These are phyloP conservation scores for Teratosphaeria destructans DNA, from an alignment of 2,329 filamentous ascomycete genomes.

Conservation along the genomic window DNA sequence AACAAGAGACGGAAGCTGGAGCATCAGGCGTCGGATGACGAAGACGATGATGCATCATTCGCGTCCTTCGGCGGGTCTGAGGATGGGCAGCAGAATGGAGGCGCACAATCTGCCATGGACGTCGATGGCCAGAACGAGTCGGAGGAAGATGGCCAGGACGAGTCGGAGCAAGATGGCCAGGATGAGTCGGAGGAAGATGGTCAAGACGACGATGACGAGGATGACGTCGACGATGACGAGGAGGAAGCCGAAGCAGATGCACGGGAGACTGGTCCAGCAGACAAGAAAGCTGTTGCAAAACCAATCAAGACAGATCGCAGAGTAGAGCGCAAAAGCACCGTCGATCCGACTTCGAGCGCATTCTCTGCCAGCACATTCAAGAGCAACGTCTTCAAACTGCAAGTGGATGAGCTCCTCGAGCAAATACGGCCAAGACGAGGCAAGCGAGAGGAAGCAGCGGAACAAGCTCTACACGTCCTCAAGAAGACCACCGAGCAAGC, in stretches of 20 bases:
- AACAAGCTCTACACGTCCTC: constrained; percentile 44
- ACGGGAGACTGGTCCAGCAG: neutral
- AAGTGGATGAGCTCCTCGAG: constrained; percentile 52
- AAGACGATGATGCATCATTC: constrained; percentile 21
- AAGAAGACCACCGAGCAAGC: constrained; percentile 49
- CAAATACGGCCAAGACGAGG: constrained; percentile 50
- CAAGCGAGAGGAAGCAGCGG: constrained; percentile 43
- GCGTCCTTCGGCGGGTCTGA: constrained; percentile 21
- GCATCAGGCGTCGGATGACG: constrained; percentile 22
- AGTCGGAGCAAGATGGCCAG: constrained; percentile 2
- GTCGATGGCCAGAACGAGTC: constrained; percentile 4
- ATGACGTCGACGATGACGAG: constrained; percentile 8
- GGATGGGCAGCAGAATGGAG: neutral
- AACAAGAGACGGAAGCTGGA: constrained; percentile 26
- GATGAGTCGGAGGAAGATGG: constrained; percentile 3
- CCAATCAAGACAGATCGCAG: neutral
- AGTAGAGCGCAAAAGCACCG: neutral
- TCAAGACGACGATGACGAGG: constrained; percentile 3
- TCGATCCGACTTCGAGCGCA: constrained; percentile 13
- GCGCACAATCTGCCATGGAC: constrained; percentile 6
- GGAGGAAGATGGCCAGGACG: constrained; percentile 6
- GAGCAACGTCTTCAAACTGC: constrained; percentile 57
- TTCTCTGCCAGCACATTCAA: constrained; percentile 48
- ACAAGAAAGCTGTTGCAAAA: neutral
- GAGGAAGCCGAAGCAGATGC: neutral